These are phyloP conservation scores for Oemleria cerasiformis DNA, from an alignment of 306 rosid genomes.

Conservation along the genomic window DNA sequence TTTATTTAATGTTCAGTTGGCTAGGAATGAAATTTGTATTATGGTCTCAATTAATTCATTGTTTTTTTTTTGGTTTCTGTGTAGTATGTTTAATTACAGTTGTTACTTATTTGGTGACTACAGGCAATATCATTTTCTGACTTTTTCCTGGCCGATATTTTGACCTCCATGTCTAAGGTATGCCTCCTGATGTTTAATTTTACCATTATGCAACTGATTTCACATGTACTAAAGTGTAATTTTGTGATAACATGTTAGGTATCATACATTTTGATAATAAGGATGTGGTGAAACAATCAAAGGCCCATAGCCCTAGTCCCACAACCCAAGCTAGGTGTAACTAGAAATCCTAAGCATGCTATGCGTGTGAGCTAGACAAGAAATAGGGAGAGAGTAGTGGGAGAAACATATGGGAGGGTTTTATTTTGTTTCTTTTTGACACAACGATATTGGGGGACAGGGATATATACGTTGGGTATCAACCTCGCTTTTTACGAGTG, in stretches of 20 bases:
- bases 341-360: too few relatives aligned
- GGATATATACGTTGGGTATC: too few relatives aligned
- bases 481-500: too few relatives aligned
- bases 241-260: neutral
- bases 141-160: constrained; percentile 93
- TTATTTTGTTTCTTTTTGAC: too few relatives aligned
- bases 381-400: too few relatives aligned
- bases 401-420: too few relatives aligned
- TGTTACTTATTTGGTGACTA: constrained; percentile 32
- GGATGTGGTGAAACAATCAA: too few relatives aligned
- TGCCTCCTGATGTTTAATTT: constrained; percentile 25
- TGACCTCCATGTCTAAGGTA: constrained; percentile 98
- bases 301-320: too few relatives aligned
- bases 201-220: constrained; percentile 20
- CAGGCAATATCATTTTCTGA: constrained; percentile 96
- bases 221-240: constrained; percentile 10
- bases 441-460: too few relatives aligned
- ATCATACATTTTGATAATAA: neutral
- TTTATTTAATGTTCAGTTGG: neutral
- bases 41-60: constrained; percentile 12
- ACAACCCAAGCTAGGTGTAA: too few relatives aligned
- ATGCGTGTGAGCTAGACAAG: too few relatives aligned
- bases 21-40: neutral
- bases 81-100: constrained; percentile 20
- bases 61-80: constrained; percentile 21